Conservation (phyloP, 176 grass and related monocot species). For the Eleusine coracana region DNA sequence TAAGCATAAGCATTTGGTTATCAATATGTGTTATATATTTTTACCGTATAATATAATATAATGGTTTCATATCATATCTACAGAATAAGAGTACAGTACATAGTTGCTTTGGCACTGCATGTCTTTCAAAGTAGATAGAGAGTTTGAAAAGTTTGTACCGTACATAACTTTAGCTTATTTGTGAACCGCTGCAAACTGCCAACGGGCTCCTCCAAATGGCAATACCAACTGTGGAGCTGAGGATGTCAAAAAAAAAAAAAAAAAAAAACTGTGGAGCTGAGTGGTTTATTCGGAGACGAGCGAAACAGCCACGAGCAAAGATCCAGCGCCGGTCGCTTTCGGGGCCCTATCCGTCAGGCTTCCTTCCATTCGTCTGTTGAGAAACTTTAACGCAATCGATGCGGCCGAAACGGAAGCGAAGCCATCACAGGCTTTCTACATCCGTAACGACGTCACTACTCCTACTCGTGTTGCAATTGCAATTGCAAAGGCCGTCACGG, state of each 20-base stretch:
- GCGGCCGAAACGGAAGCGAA: background rate
- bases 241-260: too few relatives aligned
- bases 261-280: background rate
- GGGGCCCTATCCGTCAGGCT: constrained; percentile 1
- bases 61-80: background rate
- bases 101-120: background rate
- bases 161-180: background rate
- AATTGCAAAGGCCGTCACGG: too few relatives aligned
- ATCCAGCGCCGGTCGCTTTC: constrained; percentile 27
- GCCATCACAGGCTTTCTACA: too few relatives aligned
- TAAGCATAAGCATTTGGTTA: too few relatives aligned
- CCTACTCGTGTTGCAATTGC: too few relatives aligned
- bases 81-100: background rate
- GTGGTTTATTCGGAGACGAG: background rate
- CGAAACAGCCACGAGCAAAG: background rate
- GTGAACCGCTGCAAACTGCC: background rate
- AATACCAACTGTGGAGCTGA: background rate
- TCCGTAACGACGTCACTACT: too few relatives aligned
- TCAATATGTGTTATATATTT: too few relatives aligned
- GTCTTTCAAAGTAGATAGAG: background rate
- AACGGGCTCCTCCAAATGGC: constrained; percentile 35
- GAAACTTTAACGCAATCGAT: background rate
- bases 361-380: background rate
- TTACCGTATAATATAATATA: background rate
- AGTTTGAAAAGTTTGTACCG: background rate